phyloP scores from a whole-genome alignment of 306 rosid genomes.

The Dicorynia guianensis region DNA sequence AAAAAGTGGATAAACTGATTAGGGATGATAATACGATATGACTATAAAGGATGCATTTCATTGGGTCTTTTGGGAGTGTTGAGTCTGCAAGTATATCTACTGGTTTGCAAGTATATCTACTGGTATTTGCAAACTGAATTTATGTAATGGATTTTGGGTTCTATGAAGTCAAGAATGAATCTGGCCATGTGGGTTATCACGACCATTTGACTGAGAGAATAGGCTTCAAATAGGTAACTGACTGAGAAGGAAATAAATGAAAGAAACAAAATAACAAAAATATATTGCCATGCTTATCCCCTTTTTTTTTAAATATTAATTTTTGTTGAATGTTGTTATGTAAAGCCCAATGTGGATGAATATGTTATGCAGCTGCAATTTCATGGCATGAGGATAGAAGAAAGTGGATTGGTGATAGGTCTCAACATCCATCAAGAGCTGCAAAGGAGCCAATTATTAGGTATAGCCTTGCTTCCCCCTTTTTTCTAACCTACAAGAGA shows the following conservation, averaged over 20 bases:
- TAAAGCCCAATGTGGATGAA: constrained; percentile 35
- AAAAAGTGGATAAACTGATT: background rate
- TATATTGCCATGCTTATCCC: background rate
- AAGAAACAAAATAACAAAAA: constrained; percentile 14
- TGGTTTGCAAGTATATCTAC: background rate
- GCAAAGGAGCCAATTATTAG: constrained; percentile 84
- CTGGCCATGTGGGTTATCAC: background rate
- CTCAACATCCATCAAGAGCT: constrained; percentile 59
- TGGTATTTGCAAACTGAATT: constrained; percentile 1
- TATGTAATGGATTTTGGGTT: constrained; percentile 13
- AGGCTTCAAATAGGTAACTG: constrained; percentile 12
- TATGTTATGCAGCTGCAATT: constrained; percentile 67
- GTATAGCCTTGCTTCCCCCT: constrained; percentile 40
- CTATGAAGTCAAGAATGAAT: constrained; percentile 15
- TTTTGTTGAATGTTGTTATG: background rate
- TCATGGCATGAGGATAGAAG: constrained; percentile 87
- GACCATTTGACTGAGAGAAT: constrained; percentile 4
- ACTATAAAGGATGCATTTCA: background rate
- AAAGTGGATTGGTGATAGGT: constrained; percentile 84
- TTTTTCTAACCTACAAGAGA: constrained; percentile 1
- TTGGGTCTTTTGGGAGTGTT: too few species aligned
- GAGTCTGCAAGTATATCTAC: background rate
- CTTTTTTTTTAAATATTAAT: constrained; percentile 2
- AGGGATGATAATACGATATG: background rate
- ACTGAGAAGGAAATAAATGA: background rate